A percentile compares a stretch with the other conserved stretches of the same genome.
Conservation (phyloP, 305 asterid genomes). For the Fraxinus albicans region DNA sequence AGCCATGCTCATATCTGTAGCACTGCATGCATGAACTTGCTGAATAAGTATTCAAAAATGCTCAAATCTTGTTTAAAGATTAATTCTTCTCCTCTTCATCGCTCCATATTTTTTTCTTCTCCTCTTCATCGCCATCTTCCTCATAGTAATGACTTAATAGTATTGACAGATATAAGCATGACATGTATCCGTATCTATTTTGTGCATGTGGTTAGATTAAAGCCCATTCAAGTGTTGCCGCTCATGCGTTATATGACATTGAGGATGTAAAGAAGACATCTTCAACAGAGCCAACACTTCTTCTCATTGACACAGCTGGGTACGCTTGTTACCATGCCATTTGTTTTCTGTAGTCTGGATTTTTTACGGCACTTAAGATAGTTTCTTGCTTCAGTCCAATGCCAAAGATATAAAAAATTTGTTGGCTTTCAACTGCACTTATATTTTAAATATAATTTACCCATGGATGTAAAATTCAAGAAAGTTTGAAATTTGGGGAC, state of each 20-base stretch:
- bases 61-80: not conserved
- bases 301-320: slow-evolving; percentile 96
- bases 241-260: slow-evolving; percentile 67
- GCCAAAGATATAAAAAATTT: not conserved
- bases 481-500: not conserved
- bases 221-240: slow-evolving; percentile 91
- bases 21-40: not conserved
- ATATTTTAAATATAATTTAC: not conserved
- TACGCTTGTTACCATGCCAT: slow-evolving; percentile 27
- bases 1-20: not conserved
- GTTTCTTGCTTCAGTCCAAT: slow-evolving; percentile 16
- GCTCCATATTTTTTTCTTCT: not conserved
- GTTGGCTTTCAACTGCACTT: not conserved
- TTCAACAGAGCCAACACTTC: slow-evolving; percentile 82
- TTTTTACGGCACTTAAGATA: not conserved
- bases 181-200: not conserved
- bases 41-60: not conserved
- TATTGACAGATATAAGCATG: not conserved
- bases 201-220: slow-evolving; percentile 48
- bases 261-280: slow-evolving; percentile 80
- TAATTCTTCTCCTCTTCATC: not conserved
- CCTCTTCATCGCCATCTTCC: not conserved
- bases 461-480: not conserved
- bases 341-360: not conserved
- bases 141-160: not conserved